These are phyloP conservation scores for Camellia lanceoleosa DNA, from an alignment of 148 eudicot species.

Conservation along the genomic window DNA sequence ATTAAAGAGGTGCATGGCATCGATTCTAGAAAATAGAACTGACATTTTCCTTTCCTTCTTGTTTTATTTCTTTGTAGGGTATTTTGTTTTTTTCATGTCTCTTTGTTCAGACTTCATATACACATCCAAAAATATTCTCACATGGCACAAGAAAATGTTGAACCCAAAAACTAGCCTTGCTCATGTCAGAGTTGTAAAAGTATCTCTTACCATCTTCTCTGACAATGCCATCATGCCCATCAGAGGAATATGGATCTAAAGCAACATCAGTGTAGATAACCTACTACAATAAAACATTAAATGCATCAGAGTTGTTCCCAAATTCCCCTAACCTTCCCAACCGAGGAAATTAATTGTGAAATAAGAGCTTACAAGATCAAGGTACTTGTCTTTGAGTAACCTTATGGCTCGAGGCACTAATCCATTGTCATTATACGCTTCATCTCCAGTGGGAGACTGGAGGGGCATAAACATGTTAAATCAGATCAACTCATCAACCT, in stretches of 20 bases:
- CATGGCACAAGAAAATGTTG: not conserved
- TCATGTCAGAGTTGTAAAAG: not conserved
- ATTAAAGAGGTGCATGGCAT: too few species aligned
- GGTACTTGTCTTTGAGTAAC: constrained; percentile 87
- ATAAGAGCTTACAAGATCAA: constrained; percentile 77
- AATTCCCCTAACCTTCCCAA: not conserved
- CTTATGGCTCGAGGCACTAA: constrained; percentile 87
- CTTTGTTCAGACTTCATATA: too few species aligned
- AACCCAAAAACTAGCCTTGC: not conserved
- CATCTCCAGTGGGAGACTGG: constrained; percentile 84
- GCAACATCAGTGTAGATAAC: constrained; percentile 95
- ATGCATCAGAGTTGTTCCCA: constrained; percentile 9
- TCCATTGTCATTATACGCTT: constrained; percentile 92
- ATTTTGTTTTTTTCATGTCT: too few species aligned
- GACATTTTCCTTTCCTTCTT: too few species aligned
- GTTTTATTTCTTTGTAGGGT: too few species aligned
- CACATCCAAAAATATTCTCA: not conserved
- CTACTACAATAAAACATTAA: constrained; percentile 36
- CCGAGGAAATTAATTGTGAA: not conserved
- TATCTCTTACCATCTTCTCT: constrained; percentile 85
- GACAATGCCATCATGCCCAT: constrained; percentile 97
- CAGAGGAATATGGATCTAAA: constrained; percentile 96
- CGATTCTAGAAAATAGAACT: too few species aligned
- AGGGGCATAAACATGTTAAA: constrained; percentile 12
- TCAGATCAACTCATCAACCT: not conserved